phyloP scores from a whole-genome alignment of 495 filamentous ascomycete genomes.

The Lepidopterella palustris region DNA sequence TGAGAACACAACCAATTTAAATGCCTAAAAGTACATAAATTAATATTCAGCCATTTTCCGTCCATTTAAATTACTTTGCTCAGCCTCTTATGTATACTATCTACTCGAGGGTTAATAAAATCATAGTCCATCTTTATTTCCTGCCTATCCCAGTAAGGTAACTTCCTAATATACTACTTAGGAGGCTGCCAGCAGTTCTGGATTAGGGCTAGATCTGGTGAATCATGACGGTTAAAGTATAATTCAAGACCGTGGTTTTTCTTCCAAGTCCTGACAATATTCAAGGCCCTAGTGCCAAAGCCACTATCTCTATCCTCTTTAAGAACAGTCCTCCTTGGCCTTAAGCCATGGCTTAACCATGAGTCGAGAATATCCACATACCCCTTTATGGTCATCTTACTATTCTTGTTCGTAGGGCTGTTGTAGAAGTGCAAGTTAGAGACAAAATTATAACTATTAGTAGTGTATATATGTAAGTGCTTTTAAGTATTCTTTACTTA shows the following conservation, averaged over 20 bases:
- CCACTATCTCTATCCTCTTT: conserved; percentile 14
- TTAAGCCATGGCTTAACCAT: conserved; percentile 16
- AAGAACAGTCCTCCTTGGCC: conserved; percentile 2
- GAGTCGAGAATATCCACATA: conserved; percentile 15
- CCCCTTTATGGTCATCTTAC: conserved; percentile 11
- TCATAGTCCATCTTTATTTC: too few relatives aligned
- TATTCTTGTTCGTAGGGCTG: conserved; percentile 11
- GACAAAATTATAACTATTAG: conserved; percentile 14
- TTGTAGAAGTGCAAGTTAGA: conserved; percentile 10
- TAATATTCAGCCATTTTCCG: too few relatives aligned
- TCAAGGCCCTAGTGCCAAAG: not conserved
- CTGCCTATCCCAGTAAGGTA: conserved; percentile 14
- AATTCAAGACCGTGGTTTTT: conserved; percentile 3
- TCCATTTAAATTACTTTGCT: too few relatives aligned
- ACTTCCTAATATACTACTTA: conserved; percentile 12
- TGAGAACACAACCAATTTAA: too few relatives aligned
- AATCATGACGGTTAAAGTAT: conserved; percentile 15
- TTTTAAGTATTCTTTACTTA: conserved; percentile 8
- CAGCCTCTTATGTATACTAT: too few relatives aligned
- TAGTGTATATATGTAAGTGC: conserved; percentile 3
- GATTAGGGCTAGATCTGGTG: conserved; percentile 13
- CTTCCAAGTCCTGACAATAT: conserved; percentile 12
- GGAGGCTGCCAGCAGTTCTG: conserved; percentile 19
- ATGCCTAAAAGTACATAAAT: too few relatives aligned
- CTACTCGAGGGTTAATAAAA: too few relatives aligned